Conservation (phyloP, 371 early-diverging fungal species). For the Smittium culicis region DNA sequence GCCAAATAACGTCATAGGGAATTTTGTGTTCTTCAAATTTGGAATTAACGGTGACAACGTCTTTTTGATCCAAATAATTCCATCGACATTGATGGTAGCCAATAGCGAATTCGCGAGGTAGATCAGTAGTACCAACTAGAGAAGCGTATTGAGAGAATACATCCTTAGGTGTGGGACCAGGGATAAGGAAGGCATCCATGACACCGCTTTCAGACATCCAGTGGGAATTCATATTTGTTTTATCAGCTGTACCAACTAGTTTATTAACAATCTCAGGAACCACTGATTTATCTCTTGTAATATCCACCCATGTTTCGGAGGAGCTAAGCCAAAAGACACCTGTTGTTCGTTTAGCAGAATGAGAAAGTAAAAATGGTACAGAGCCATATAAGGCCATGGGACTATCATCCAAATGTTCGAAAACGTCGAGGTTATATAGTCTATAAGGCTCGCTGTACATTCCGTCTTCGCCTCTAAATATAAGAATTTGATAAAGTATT, state of each 20-base stretch:
- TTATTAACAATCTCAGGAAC: slow-evolving; percentile 19
- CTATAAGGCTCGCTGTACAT: slow-evolving; percentile 84
- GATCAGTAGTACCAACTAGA: slow-evolving; percentile 64
- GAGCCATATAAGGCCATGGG: slow-evolving; percentile 94
- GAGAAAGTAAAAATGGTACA: slow-evolving; percentile 84
- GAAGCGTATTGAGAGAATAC: slow-evolving; percentile 55
- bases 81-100: slow-evolving; percentile 75
- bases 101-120: slow-evolving; percentile 82
- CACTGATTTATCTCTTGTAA: slow-evolving; percentile 40
- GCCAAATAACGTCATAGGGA: slow-evolving; percentile 57
- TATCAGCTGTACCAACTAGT: slow-evolving; percentile 14
- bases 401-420: slow-evolving; percentile 84
- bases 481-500: too few species aligned
- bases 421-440: slow-evolving; percentile 95
- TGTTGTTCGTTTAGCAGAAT: slow-evolving; percentile 44
- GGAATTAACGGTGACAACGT: slow-evolving; percentile 38
- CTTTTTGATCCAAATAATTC: slow-evolving; percentile 44
- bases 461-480: slow-evolving; percentile 50
- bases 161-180: slow-evolving; percentile 59
- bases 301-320: slow-evolving; percentile 95
- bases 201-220: slow-evolving; percentile 90
- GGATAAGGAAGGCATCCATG: slow-evolving; percentile 78
- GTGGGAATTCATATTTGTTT: slow-evolving; percentile 46
- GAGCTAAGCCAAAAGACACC: slow-evolving; percentile 87
- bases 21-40: slow-evolving; percentile 39